Conservation (phyloP, 1,139 yeast species). For the Taphrina deformans region DNA sequence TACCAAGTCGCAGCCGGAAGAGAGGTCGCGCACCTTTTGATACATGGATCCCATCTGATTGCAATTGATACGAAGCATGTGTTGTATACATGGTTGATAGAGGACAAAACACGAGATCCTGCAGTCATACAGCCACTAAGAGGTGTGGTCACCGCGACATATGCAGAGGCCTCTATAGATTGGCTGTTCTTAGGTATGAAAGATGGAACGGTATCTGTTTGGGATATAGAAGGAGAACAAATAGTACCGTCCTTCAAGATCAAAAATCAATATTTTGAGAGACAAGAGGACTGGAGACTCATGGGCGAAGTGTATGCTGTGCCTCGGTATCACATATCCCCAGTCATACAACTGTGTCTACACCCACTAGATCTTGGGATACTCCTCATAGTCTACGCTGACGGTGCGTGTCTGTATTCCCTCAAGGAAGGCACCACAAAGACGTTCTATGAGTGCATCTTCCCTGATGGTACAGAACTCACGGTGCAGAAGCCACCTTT, state of each 20-base stretch:
- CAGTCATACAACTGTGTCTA: conserved; percentile 67
- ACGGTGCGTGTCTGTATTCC: conserved; percentile 69
- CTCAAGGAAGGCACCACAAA: conserved; percentile 61
- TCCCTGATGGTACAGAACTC: conserved; percentile 63
- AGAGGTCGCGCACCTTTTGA: conserved; percentile 58
- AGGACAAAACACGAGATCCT: conserved; percentile 50
- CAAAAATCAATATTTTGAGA: conserved; percentile 67
- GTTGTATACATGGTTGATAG: conserved; percentile 68
- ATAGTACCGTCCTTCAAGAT: conserved; percentile 62
- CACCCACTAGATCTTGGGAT: conserved; percentile 90
- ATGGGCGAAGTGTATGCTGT: conserved; percentile 42
- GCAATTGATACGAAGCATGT: conserved; percentile 59
- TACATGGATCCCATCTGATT: conserved; percentile 79
- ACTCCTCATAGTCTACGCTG: conserved; percentile 68
- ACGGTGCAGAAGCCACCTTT: conserved; percentile 54
- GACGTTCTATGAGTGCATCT: conserved; percentile 58
- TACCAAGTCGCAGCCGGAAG: conserved; percentile 52
- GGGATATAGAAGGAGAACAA: conserved; percentile 75
- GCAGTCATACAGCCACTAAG: conserved; percentile 47
- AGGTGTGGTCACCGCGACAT: conserved; percentile 65
- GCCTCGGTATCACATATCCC: conserved; percentile 46
- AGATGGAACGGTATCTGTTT: conserved; percentile 73
- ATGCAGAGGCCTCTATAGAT: conserved; percentile 81
- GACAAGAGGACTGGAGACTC: conserved; percentile 34
- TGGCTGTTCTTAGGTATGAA: conserved; percentile 79